phyloP scores from a whole-genome alignment of 2,329 filamentous ascomycete genomes.

The Hypomyces rosellus region DNA sequence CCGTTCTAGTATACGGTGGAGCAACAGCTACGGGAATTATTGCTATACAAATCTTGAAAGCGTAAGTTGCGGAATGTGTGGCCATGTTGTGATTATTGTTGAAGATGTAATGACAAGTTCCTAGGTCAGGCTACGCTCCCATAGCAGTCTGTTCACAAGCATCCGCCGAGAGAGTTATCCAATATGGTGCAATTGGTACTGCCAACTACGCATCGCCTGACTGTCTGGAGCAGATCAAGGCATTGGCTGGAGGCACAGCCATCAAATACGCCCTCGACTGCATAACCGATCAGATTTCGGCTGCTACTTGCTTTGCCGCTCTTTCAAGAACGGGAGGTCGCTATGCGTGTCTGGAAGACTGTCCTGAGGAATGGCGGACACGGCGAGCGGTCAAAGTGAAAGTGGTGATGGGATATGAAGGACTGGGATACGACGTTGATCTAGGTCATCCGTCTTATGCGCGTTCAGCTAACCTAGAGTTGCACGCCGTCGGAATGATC shows the following conservation, averaged over 20 bases:
- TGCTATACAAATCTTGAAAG: conserved; percentile 21
- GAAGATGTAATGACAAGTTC: neutral
- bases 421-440: conserved; percentile 2
- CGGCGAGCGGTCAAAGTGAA: conserved; percentile 18
- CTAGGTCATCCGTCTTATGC: neutral
- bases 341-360: conserved; percentile 26
- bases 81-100: neutral
- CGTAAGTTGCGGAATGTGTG: neutral
- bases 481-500: too few species aligned
- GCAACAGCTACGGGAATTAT: conserved; percentile 23
- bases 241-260: neutral
- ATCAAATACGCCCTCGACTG: conserved; percentile 25
- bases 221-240: neutral
- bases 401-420: conserved; percentile 17
- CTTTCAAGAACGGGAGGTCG: conserved; percentile 23
- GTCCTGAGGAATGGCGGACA: conserved; percentile 16
- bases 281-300: conserved; percentile 24
- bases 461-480: too few species aligned
- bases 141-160: conserved; percentile 1
- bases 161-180: neutral
- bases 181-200: neutral
- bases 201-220: neutral
- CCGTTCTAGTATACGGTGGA: conserved; percentile 25
- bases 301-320: conserved; percentile 18
- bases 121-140: conserved; percentile 2